phyloP scores from a whole-genome alignment of 192 early-diverging fungal genomes.

The Martensiomyces pterosporus region DNA sequence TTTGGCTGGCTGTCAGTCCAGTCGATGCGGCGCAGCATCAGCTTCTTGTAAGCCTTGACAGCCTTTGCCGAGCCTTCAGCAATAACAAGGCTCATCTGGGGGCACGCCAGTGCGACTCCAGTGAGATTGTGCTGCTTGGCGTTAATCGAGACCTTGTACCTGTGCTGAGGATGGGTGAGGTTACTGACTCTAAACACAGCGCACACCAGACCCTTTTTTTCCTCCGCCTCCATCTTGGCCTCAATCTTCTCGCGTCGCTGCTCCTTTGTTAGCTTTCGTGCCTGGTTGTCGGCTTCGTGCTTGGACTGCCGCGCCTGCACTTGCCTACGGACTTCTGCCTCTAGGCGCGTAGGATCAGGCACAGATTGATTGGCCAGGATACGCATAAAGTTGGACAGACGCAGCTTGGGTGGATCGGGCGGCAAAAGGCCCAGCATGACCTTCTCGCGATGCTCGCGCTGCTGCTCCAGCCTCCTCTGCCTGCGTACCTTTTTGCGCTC shows the following conservation, averaged over 20 bases:
- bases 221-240: slow-evolving; percentile 71
- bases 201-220: slow-evolving; percentile 64
- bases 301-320: slow-evolving; percentile 71
- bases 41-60: slow-evolving; percentile 89
- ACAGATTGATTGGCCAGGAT: slow-evolving; percentile 94
- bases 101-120: slow-evolving; percentile 72
- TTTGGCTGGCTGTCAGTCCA: slow-evolving; percentile 61
- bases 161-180: slow-evolving; percentile 75
- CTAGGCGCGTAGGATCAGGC: slow-evolving; percentile 91
- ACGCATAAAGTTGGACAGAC: slow-evolving; percentile 90
- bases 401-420: slow-evolving; percentile 88
- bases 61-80: slow-evolving; percentile 92
- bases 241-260: slow-evolving; percentile 73
- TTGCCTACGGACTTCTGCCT: slow-evolving; percentile 85
- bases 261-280: slow-evolving; percentile 83
- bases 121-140: slow-evolving; percentile 82
- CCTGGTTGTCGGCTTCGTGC: slow-evolving; percentile 80
- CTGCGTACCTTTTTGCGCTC: slow-evolving; percentile 92
- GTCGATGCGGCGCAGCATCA: slow-evolving; percentile 94
- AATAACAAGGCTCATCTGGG: slow-evolving; percentile 73
- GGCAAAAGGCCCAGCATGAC: slow-evolving; percentile 88
- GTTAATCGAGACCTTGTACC: slow-evolving; percentile 88
- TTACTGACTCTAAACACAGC: slow-evolving; percentile 74
- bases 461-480: slow-evolving; percentile 75
- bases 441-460: slow-evolving; percentile 93